phyloP scores from a whole-genome alignment of 139 green algal genomes.

The Coelastrella sp. region DNA sequence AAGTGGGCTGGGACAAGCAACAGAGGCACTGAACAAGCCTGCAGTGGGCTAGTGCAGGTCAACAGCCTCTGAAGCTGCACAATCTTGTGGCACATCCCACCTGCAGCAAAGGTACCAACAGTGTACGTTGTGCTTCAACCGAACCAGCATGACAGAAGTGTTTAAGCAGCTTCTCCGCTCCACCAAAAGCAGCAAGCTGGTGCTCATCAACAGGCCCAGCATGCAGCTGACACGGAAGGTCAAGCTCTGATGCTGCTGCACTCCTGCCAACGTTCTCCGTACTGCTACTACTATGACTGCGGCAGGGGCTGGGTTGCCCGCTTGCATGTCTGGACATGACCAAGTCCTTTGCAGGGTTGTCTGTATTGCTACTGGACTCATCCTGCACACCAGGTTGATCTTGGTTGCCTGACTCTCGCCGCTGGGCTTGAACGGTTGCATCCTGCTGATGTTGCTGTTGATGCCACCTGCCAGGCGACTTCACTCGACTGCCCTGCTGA shows the following conservation, averaged over 20 bases:
- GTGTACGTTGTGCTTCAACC: constrained; percentile 38
- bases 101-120: constrained; percentile 64
- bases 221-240: constrained; percentile 25
- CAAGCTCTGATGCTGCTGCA: not conserved
- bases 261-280: not conserved
- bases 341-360: not conserved
- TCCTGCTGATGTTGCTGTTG: not conserved
- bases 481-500: constrained; percentile 34
- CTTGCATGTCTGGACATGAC: too few species aligned
- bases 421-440: too few species aligned
- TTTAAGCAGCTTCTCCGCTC: constrained; percentile 39
- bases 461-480: constrained; percentile 49
- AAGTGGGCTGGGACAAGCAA: too few species aligned
- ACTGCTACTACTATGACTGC: constrained; percentile 7
- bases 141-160: constrained; percentile 49
- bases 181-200: constrained; percentile 27
- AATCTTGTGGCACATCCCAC: constrained; percentile 1
- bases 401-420: too few species aligned
- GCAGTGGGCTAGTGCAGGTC: too few species aligned
- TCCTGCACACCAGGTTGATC: not conserved
- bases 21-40: too few species aligned
- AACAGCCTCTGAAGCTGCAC: too few species aligned
- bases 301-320: not conserved
- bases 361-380: not conserved
- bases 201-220: constrained; percentile 26